These are phyloP conservation scores for Dujonia santamariae DNA, from an alignment of 1,139 yeast species.

Conservation along the genomic window DNA sequence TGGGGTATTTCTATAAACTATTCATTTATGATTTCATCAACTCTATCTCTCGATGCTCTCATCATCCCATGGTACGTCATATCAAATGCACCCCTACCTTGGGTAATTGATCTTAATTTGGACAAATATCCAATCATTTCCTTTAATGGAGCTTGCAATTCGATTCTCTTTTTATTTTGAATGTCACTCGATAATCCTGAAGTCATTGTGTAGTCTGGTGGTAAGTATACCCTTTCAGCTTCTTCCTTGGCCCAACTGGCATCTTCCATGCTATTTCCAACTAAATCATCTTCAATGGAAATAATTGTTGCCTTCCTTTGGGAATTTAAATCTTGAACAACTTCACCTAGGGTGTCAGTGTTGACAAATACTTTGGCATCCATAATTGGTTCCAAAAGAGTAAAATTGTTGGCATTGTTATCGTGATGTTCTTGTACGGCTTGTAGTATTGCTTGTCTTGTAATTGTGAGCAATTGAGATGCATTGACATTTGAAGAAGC, in stretches of 20 bases:
- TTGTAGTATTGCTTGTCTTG: slow-evolving; percentile 32
- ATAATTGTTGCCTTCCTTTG: slow-evolving; percentile 69
- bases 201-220: slow-evolving; percentile 52
- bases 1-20: too few species aligned
- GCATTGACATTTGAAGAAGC: slow-evolving; percentile 27
- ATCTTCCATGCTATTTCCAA: slow-evolving; percentile 36
- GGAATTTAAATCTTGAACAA: slow-evolving; percentile 71
- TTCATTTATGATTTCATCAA: slow-evolving; percentile 24
- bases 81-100: slow-evolving; percentile 82
- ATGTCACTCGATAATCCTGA: slow-evolving; percentile 13
- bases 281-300: slow-evolving; percentile 55
- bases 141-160: slow-evolving; percentile 78
- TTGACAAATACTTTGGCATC: slow-evolving; percentile 63
- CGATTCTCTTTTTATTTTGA: slow-evolving; percentile 51
- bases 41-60: slow-evolving; percentile 48
- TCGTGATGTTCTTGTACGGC: slow-evolving; percentile 26
- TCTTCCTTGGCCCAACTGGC: slow-evolving; percentile 47
- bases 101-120: slow-evolving; percentile 76
- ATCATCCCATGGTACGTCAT: slow-evolving; percentile 79
- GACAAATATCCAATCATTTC: slow-evolving; percentile 90
- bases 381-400: slow-evolving; percentile 87
- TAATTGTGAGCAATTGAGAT: slow-evolving; percentile 26
- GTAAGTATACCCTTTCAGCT: slow-evolving; percentile 52
- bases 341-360: slow-evolving; percentile 76
- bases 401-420: slow-evolving; percentile 27